Evolutionary conservation across 2,329 filamentous ascomycete genomes (phyloP), one percentile per base, ranked within the genome.

Genomic region (Chrysoporthe deuterocubensis): DNA sequence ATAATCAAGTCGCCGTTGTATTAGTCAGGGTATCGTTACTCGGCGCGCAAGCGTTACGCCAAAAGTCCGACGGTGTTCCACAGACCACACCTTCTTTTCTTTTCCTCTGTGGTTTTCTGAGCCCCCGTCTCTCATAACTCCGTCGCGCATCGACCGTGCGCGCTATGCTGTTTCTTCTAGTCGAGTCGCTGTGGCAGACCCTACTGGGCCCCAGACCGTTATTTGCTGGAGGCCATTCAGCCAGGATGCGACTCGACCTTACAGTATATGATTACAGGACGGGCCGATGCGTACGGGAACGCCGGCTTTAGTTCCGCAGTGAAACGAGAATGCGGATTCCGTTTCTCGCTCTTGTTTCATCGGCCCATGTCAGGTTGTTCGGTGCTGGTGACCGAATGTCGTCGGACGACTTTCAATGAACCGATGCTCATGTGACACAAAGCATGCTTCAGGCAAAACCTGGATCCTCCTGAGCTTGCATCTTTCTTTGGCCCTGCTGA

Each of bases 401-500:
- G 26, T 48, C 60, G 32, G 11, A 21, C 9, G 43, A 48, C 6
- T 16, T 21, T 46, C 18, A 46, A 62, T 11, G 60, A 6, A 57
- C 4, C 44, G 56, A 26, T 62, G n/a, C 37, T 16, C 26, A 32
- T 34, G 26, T 43, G 46, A 46, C 50, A 48, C 14, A 8, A 42
- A 43, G 16, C 21, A 26, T 37, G 40, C 26, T 56, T 70, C 68
- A 70, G 42, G 46, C 62, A 37, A 70, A 64, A 54, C 46, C 58
- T 32, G 58, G 46, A 40, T 66, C 66, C 21, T 52, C 59, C 3
- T 59, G 32, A 64, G 67, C 48, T 11, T 13, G 71, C 54, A 77
- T 66, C 71, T 78, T 81, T 44, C 74, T 74, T 62, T 43, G 73
- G 76, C 61, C 81, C 83, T 16, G 81, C 78, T 2, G 74, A 71